Evolutionary conservation across 352 stramenopile species (phyloP).

Genomic region (Globisporangium okanoganense): DNA sequence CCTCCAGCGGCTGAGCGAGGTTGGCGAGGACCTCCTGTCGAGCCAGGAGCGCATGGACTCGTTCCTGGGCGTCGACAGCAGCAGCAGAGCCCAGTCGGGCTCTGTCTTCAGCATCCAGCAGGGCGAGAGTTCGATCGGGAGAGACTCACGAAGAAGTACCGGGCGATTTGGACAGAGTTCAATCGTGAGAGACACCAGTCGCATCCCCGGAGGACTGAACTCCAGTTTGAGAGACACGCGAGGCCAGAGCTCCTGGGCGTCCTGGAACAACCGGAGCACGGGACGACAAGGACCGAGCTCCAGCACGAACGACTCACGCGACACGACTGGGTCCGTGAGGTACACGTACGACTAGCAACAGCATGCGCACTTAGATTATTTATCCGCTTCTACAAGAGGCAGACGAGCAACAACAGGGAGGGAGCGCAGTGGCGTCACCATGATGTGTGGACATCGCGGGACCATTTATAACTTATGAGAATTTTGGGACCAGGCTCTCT

Average conservation of each 20-base stretch:
- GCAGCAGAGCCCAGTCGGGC: background rate
- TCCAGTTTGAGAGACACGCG: background rate
- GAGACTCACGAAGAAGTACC: background rate
- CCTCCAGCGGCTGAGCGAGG: conserved; percentile 45
- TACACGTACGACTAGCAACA: conserved; percentile 5
- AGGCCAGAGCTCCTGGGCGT: background rate
- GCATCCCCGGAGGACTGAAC: background rate
- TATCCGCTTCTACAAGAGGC: background rate
- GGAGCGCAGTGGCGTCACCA: no score
- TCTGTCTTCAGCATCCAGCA: conserved; percentile 5
- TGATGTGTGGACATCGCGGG: no score
- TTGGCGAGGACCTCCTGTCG: conserved; percentile 37
- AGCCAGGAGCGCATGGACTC: conserved; percentile 29
- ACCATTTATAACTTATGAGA: no score
- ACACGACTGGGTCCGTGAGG: background rate
- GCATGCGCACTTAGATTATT: background rate
- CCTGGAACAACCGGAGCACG: background rate
- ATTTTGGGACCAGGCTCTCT: no score
- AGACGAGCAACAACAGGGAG: background rate
- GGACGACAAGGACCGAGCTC: background rate
- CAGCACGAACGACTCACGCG: background rate
- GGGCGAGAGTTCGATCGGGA: background rate
- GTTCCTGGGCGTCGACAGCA: conserved; percentile 25
- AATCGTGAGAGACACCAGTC: background rate
- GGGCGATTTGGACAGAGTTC: background rate